Evolutionary conservation across 805 yeast species (phyloP), one percentile per base, ranked within the genome.

Genomic region (Saturnispora sanitii): DNA sequence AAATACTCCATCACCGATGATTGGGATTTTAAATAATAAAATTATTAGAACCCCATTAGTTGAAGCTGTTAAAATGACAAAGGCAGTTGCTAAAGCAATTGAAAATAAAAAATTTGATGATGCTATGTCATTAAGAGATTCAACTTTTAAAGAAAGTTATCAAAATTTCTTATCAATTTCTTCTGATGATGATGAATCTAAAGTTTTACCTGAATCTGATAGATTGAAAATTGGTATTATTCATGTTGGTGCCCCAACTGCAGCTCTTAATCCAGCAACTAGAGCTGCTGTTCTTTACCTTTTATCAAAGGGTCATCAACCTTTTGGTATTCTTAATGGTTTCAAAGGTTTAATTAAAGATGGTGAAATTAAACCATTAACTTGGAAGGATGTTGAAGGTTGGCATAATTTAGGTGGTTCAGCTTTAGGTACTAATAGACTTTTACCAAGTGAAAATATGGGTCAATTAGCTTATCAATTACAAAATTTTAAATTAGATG

Each of bases 211-310:
- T 7, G 70, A 61, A 16, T 72, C 66, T 18, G 66, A 82, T 31
- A 35, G 80, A 45, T 68, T 80, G 51, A 82, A 77, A 52, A 73
- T 88, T 50, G 98, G 92, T 41, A 79, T 92, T 46, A 72, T 92
- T 40, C 84, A 87, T 55, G 83, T 90, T 34, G 98, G 98, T 51
- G 98, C 98, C 1, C 96, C 98, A 19, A 90, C 97, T 11, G 95
- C 95, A 38, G 96, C 95, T 35, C 73, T 92, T 78, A 92, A 92
- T 57, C 77, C 92, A 46, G 96, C 95, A 3, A 77, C 87, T 9
- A 73, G 88, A 49, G 84, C 96, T n/a, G 87, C 88, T 51, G 87
- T 94, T 6, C 66, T 83, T 15, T 90, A 85, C 68, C 80, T 95
- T 64, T 67, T 88, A 62, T 78, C 95, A 4, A 75, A 77, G 47